A percentile compares a stretch with the other conserved stretches of the same genome.
Evolutionary conservation across 371 early-diverging fungal genomes (phyloP).

Genomic region (Haplosporangium sp.): DNA sequence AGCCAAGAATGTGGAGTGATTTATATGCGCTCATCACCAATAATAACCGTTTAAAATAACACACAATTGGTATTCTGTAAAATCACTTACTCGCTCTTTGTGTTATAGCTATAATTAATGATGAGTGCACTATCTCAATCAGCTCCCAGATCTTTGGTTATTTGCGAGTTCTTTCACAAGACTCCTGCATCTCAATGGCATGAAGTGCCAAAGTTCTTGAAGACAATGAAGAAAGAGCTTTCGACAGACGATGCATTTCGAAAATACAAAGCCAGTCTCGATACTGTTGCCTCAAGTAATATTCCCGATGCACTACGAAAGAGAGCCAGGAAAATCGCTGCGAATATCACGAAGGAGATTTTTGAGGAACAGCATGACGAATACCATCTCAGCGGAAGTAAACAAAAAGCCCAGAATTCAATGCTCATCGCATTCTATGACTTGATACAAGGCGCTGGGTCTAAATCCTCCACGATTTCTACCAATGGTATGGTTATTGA

Average conservation of each 20-base stretch:
- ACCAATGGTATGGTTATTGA: not conserved
- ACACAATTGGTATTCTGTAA: no score
- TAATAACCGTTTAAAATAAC: no score
- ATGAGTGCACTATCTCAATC: not conserved
- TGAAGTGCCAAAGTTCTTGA: not conserved
- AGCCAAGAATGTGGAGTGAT: not conserved
- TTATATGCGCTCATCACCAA: not conserved
- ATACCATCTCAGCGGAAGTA: not conserved
- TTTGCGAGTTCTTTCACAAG: not conserved
- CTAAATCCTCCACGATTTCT: not conserved
- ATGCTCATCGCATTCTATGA: not conserved
- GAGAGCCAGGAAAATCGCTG: not conserved
- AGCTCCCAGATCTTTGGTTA: not conserved
- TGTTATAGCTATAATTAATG: not conserved
- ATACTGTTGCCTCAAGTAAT: not conserved
- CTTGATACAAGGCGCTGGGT: not conserved
- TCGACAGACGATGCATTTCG: not conserved
- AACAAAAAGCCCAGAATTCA: not conserved
- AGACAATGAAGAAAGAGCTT: not conserved
- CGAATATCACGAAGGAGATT: not conserved
- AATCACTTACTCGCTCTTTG: not conserved
- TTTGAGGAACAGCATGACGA: not conserved
- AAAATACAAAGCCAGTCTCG: not conserved
- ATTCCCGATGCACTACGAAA: not conserved
- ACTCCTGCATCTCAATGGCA: not conserved